Conservation (phyloP, 2,329 filamentous ascomycete genomes). For the Purpureocillium lavendulum region DNA sequence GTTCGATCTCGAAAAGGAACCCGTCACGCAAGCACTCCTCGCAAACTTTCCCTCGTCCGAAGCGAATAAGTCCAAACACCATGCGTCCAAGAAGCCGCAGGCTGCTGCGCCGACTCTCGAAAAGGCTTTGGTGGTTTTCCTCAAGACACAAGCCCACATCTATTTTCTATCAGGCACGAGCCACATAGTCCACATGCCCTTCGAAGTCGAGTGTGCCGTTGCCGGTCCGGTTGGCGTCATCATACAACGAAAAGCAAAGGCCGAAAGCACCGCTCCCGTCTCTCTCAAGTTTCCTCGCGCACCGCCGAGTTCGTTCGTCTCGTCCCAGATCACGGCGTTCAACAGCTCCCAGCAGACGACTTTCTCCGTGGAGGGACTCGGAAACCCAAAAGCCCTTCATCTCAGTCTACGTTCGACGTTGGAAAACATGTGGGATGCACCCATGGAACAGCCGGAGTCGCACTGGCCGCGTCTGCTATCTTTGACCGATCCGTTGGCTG, state of each 20-base stretch:
- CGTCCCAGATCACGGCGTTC: slow-evolving; percentile 52
- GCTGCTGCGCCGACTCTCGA: slow-evolving; percentile 27
- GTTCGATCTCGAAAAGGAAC: slow-evolving; percentile 80
- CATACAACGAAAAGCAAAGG: slow-evolving; percentile 67
- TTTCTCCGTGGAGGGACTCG: slow-evolving; percentile 50
- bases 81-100: slow-evolving; percentile 6
- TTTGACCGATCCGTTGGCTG: slow-evolving; percentile 75
- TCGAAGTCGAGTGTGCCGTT: slow-evolving; percentile 84
- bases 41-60: slow-evolving; percentile 65
- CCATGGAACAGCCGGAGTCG: slow-evolving; percentile 42
- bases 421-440: slow-evolving; percentile 49
- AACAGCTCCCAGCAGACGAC: slow-evolving; percentile 41
- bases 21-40: slow-evolving; percentile 76
- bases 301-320: slow-evolving; percentile 77
- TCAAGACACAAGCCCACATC: slow-evolving; percentile 88
- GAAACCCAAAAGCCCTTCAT: slow-evolving; percentile 44
- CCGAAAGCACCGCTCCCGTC: slow-evolving; percentile 39
- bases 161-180: slow-evolving; percentile 83
- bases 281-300: slow-evolving; percentile 51
- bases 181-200: slow-evolving; percentile 87
- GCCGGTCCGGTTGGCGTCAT: slow-evolving; percentile 76
- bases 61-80: slow-evolving; percentile 17
- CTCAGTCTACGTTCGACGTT: slow-evolving; percentile 44
- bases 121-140: slow-evolving; percentile 77
- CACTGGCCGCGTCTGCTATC: slow-evolving; percentile 72